phyloP scores from a whole-genome alignment of 805 yeast species.

The Metschnikowia vanudenii region DNA sequence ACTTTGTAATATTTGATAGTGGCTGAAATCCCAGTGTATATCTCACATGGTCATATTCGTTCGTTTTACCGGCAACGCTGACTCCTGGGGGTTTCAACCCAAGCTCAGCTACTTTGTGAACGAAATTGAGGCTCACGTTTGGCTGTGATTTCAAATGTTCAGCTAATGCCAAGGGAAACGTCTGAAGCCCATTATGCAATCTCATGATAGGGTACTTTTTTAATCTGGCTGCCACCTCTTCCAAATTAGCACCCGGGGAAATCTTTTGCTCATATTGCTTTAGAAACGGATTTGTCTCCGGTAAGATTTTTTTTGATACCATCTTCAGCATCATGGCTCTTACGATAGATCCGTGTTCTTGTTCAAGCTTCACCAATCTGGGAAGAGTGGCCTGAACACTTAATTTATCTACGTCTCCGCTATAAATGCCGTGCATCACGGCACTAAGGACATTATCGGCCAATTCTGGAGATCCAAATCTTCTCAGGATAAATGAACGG shows the following conservation, averaged over 20 bases:
- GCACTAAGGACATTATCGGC: slow-evolving; percentile 71
- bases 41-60: slow-evolving; percentile 53
- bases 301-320: slow-evolving; percentile 9
- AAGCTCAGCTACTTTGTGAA: slow-evolving; percentile 24
- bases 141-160: slow-evolving; percentile 33
- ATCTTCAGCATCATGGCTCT: slow-evolving; percentile 42
- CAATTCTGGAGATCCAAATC: slow-evolving; percentile 59
- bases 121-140: slow-evolving; percentile 42
- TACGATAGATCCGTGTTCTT: slow-evolving; percentile 56
- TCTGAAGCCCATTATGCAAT: slow-evolving; percentile 54
- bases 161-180: slow-evolving; percentile 46
- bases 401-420: slow-evolving; percentile 61
- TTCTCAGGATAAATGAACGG: slow-evolving; percentile 59
- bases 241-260: slow-evolving; percentile 41
- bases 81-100: slow-evolving; percentile 20
- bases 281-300: slow-evolving; percentile 21
- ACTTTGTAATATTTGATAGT: slow-evolving; percentile 30
- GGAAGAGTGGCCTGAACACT: slow-evolving; percentile 66
- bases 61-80: background rate
- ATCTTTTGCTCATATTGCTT: slow-evolving; percentile 39
- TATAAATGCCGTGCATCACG: slow-evolving; percentile 83
- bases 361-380: slow-evolving; percentile 55
- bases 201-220: slow-evolving; percentile 62
- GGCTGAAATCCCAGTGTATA: slow-evolving; percentile 52
- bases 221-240: slow-evolving; percentile 35